phyloP scores from a whole-genome alignment of 257 asterid genomes.

The Petunia secreta region DNA sequence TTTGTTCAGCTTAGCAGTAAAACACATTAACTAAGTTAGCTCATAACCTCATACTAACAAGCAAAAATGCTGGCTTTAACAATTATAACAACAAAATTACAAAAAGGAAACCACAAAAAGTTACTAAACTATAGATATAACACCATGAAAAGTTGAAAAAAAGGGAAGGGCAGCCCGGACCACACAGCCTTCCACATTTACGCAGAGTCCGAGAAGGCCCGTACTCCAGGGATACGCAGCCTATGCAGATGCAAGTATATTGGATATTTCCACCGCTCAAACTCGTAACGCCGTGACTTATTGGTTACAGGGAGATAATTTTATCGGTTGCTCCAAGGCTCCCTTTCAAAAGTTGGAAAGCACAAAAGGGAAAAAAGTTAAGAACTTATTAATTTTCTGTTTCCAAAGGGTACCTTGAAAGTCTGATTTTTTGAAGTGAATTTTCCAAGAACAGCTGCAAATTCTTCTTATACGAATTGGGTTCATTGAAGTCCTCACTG shows the following conservation, averaged over 20 bases:
- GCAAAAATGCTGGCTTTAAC: neutral
- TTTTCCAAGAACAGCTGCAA: conserved; percentile 32
- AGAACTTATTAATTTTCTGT: neutral
- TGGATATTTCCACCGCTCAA: too few species aligned
- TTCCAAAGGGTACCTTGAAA: conserved; percentile 38
- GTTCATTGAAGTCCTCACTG: conserved; percentile 35
- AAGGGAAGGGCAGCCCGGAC: neutral
- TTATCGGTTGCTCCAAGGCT: neutral
- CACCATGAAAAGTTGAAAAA: neutral
- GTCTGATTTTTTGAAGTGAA: conserved; percentile 46
- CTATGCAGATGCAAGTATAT: too few species aligned
- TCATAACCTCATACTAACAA: neutral
- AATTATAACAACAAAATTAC: neutral
- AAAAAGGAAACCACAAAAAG: neutral
- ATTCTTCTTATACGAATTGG: conserved; percentile 32
- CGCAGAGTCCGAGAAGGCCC: too few species aligned
- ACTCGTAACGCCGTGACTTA: too few species aligned
- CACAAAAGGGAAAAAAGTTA: neutral
- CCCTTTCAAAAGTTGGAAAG: neutral
- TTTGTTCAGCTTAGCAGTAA: neutral
- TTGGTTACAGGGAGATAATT: too few species aligned
- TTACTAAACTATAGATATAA: neutral
- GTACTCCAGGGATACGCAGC: too few species aligned
- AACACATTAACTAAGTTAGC: neutral
- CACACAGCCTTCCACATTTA: too few species aligned